Base-by-base conservation (phyloP, 306 rosid genomes). In the Senna tora region DNA sequence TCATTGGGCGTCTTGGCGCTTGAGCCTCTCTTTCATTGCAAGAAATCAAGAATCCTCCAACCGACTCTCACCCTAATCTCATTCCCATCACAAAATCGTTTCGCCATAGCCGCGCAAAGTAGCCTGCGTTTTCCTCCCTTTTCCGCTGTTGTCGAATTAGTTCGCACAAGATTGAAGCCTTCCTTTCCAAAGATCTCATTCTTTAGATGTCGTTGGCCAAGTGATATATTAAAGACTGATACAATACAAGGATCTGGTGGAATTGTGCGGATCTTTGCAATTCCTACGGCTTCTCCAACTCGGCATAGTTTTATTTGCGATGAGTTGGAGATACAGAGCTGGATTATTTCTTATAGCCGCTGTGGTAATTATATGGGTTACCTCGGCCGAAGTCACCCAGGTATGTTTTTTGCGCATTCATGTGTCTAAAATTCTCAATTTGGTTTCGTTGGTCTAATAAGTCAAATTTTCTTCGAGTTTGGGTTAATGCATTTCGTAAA, bases 341-440 rank as follows among this genome's bases (percentile, higher is more conserved):
- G 99, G 96, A 41, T 80, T 95, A 84, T 80, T 88, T 75, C 92
- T 91, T 39, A 89, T 92, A 76, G 96, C 67, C 33, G 84, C 90
- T 55, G 99, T 91, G 52, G 96, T 95, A 64, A 59, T 95, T 72
- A 95, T 91, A 47, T 95, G 99, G 99, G 97, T 94, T 17, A 77
- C 86, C 78, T 94, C 99, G 16, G 96, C 99, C 30, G 99, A 94
- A 85, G 97, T 94, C 43, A 94, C 99, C 41, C 99, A 95, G 96
- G 99, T 90, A 70, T 15, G 76, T 0, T 78, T 36, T 34, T 34
- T 68, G 30, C 50, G 39, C 45, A 2, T 17, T 9, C 63, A 0
- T 45, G 13, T 51, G 17, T 66, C 28, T 51, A 4, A 14, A 45
- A n/a, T 58, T 74, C 43, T 20, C 34, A 50, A 33, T 33, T 14